Evolutionary conservation across 2,329 filamentous ascomycete genomes (phyloP).

Genomic region (Akanthomyces dipterigenus): DNA sequence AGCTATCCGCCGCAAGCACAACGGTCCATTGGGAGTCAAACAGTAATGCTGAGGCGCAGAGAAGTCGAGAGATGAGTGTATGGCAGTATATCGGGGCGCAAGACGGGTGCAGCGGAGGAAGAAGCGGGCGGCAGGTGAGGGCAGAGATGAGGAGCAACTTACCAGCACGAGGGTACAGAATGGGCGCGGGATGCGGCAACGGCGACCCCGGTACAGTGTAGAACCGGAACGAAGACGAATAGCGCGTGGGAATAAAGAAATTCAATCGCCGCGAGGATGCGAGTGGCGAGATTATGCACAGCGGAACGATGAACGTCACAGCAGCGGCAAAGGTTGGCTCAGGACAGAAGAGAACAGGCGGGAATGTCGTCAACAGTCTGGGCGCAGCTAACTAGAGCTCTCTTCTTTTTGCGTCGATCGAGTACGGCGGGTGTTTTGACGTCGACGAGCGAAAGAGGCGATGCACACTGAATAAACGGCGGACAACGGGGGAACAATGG

Average conservation of each 20-base stretch:
- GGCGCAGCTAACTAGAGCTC: neutral
- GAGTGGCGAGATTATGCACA: conserved; percentile 1
- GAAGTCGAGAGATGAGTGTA: neutral
- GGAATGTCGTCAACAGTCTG: conserved; percentile 4
- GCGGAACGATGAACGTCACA: neutral
- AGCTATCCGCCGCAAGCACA: conserved; percentile 1
- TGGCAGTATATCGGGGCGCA: neutral
- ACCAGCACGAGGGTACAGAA: conserved; percentile 5
- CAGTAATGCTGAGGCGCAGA: neutral
- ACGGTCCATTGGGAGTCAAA: conserved; percentile 3
- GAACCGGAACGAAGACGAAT: neutral
- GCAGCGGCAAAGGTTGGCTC: neutral
- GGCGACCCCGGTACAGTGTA: neutral
- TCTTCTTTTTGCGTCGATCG: conserved; percentile 7
- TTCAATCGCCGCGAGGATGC: neutral
- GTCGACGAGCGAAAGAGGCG: neutral
- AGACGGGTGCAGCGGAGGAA: neutral
- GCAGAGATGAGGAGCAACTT: conserved; percentile 9
- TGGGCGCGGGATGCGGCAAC: neutral
- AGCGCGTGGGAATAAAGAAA: neutral
- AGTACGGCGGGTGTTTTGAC: conserved; percentile 1
- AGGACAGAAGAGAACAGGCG: neutral
- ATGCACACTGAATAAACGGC: neutral
- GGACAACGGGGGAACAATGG: neutral
- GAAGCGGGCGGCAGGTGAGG: neutral